phyloP scores from a whole-genome alignment of 257 asterid genomes.

The Prunella vulgaris region DNA sequence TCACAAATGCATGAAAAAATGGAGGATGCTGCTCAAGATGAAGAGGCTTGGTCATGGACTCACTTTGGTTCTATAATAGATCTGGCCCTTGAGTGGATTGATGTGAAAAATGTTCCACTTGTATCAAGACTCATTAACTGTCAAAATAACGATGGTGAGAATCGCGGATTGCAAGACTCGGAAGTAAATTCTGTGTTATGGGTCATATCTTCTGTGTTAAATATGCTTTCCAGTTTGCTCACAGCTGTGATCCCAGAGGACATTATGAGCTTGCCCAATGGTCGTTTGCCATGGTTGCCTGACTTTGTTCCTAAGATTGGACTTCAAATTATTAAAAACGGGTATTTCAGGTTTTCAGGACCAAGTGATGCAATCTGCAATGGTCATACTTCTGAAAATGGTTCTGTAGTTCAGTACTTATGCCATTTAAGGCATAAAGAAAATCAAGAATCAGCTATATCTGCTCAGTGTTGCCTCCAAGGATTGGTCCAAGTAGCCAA shows the following conservation, averaged over 20 bases:
- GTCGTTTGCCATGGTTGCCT: constrained; percentile 72
- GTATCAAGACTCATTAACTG: constrained; percentile 32
- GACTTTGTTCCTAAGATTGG: constrained; percentile 85
- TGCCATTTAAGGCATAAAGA: constrained; percentile 46
- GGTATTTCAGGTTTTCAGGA: constrained; percentile 44
- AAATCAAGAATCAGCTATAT: constrained; percentile 50
- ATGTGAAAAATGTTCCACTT: constrained; percentile 37
- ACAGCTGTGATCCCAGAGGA: constrained; percentile 62
- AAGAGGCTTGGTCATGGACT: constrained; percentile 67
- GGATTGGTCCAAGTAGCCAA: constrained; percentile 58
- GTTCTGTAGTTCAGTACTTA: constrained; percentile 49
- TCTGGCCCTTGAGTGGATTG: constrained; percentile 67
- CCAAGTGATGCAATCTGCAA: constrained; percentile 15
- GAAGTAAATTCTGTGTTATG: constrained; percentile 49
- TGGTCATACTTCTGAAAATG: constrained; percentile 22
- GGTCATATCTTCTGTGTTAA: constrained; percentile 70
- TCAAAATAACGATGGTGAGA: constrained; percentile 27
- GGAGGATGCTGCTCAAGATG: constrained; percentile 32
- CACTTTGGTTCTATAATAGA: constrained; percentile 62
- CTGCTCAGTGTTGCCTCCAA: constrained; percentile 78
- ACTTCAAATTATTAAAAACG: constrained; percentile 48
- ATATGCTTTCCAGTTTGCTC: constrained; percentile 64
- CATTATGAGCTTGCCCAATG: constrained; percentile 26
- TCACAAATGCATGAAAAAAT: constrained; percentile 28
- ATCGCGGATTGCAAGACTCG: constrained; percentile 33